Base-by-base conservation (phyloP, 75 land plant genomes). In the Pinus tabuliformis region DNA sequence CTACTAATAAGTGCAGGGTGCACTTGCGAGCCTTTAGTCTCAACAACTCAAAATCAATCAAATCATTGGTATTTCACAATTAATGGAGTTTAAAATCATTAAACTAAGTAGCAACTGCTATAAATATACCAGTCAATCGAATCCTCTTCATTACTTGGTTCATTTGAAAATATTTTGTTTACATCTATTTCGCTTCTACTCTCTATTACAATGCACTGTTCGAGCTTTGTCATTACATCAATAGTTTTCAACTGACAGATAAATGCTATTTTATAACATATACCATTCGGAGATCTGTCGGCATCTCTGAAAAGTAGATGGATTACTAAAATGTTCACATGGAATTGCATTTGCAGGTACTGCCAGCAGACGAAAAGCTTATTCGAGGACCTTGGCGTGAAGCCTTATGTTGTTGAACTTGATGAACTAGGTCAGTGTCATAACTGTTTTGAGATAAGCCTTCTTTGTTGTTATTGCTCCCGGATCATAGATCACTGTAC, bases 361-460 rank as follows among this genome's bases (percentile, higher is more conserved):
- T 68, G 71, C 49, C 71, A 68, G 52, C 49, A 68, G 45, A 49
- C 71, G 8, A 68, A 68, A 68, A 49, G 49, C 52, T 39, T 68
- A 45, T 68, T 68, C 22, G 49, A 42, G n/a, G 71, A 42, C 37
- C 71, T 68, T 68, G 71, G 71, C 8, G 71, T 68, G 71, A 68
- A 68, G 13, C 71, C 71, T 20, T 39, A 37, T 68, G 71, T 68
- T 68, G 71, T 68, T 15, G 71, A 68, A 68, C 71, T 68, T 39
- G 52, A 68, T 39, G 71, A 68, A 45, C 12, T 68, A 68, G 71
- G 71, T 68, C n/a, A 68, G 71, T 42, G 71, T 68, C 49, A 39
- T 39, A 68, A 21, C n/a, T 68, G 42, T 39, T n/a, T 39, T 68
- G 52, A 42, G 30, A 66, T 20, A 37, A 68, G 24, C 20, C 42